phyloP scores from a whole-genome alignment of 805 yeast genomes.

The Candida ipomoeae region DNA sequence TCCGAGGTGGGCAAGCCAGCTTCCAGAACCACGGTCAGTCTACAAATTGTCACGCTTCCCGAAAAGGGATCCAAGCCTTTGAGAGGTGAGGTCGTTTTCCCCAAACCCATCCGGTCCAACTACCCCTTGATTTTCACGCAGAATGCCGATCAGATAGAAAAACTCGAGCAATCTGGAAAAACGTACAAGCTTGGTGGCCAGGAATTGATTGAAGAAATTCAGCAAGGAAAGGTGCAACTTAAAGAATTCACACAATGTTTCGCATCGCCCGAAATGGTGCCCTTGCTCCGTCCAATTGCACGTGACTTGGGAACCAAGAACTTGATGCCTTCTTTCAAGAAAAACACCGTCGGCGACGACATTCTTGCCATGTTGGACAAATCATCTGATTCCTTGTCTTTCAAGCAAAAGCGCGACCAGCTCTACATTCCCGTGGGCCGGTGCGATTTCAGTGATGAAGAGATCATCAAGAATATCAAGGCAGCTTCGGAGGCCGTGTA shows the following conservation, averaged over 20 bases:
- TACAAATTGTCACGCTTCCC: constrained; percentile 60
- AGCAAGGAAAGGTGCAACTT: constrained; percentile 44
- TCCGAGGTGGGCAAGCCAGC: constrained; percentile 84
- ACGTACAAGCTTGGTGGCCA: constrained; percentile 58
- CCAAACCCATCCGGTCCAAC: constrained; percentile 65
- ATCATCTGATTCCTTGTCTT: constrained; percentile 66
- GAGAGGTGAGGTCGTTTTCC: constrained; percentile 66
- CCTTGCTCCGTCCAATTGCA: constrained; percentile 65
- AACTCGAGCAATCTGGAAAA: constrained; percentile 59
- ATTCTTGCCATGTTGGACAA: constrained; percentile 48
- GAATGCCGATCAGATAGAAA: constrained; percentile 46
- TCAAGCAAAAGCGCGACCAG: constrained; percentile 65
- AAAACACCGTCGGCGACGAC: constrained; percentile 79
- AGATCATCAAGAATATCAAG: constrained; percentile 65
- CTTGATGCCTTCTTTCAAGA: constrained; percentile 80
- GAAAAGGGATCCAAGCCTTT: constrained; percentile 77
- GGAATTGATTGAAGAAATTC: constrained; percentile 61
- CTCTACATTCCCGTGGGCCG: constrained; percentile 71
- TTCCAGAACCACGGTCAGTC: constrained; percentile 59
- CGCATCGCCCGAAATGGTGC: constrained; percentile 78
- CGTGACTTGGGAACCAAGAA: constrained; percentile 83
- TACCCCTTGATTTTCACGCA: constrained; percentile 66
- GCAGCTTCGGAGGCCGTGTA: constrained; percentile 63
- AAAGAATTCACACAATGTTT: constrained; percentile 65
- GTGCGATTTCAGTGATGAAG: constrained; percentile 71